A percentile compares a stretch with the other conserved stretches of the same genome.
Evolutionary conservation across 2,329 filamentous ascomycete species (phyloP).

Genomic region (Ambrosiella xylebori): DNA sequence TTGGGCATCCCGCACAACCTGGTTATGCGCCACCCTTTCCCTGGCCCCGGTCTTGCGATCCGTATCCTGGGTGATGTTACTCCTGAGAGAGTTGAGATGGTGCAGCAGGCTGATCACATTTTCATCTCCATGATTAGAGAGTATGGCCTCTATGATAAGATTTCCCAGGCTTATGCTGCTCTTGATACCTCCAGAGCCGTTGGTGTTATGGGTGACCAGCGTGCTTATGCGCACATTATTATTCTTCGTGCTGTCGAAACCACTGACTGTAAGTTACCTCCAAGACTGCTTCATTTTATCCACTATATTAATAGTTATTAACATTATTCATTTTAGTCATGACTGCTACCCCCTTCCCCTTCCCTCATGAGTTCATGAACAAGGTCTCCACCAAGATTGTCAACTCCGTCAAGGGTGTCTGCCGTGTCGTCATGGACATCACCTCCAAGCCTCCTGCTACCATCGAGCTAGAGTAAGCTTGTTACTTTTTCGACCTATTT

Average conservation of each 20-base stretch:
- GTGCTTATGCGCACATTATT: slow-evolving; percentile 30
- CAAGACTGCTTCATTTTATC: background rate
- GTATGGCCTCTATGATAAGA: slow-evolving; percentile 53
- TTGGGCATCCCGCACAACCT: slow-evolving; percentile 20
- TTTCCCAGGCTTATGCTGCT: slow-evolving; percentile 15
- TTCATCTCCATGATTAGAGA: slow-evolving; percentile 60
- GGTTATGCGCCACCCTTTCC: slow-evolving; percentile 19
- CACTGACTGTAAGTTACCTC: slow-evolving; percentile 16
- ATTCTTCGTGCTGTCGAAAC: slow-evolving; percentile 29
- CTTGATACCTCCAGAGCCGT: slow-evolving; percentile 14
- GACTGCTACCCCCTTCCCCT: slow-evolving; percentile 54
- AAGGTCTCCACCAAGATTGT: slow-evolving; percentile 50
- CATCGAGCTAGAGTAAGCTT: slow-evolving; percentile 53
- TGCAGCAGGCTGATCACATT: slow-evolving; percentile 55
- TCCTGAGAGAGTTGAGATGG: slow-evolving; percentile 60
- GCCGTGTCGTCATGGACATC: slow-evolving; percentile 19
- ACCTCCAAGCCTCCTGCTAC: slow-evolving; percentile 52
- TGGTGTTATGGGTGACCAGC: slow-evolving; percentile 39
- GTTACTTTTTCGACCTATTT: background rate
- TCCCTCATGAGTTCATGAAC: slow-evolving; percentile 47
- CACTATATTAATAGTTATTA: background rate
- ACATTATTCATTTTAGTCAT: slow-evolving; percentile 31
- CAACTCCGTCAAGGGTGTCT: slow-evolving; percentile 41
- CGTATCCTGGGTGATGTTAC: slow-evolving; percentile 76
- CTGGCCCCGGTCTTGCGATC: slow-evolving; percentile 46